Conservation (phyloP, 2,329 filamentous ascomycete genomes). For the Furcasterigmium sp. region DNA sequence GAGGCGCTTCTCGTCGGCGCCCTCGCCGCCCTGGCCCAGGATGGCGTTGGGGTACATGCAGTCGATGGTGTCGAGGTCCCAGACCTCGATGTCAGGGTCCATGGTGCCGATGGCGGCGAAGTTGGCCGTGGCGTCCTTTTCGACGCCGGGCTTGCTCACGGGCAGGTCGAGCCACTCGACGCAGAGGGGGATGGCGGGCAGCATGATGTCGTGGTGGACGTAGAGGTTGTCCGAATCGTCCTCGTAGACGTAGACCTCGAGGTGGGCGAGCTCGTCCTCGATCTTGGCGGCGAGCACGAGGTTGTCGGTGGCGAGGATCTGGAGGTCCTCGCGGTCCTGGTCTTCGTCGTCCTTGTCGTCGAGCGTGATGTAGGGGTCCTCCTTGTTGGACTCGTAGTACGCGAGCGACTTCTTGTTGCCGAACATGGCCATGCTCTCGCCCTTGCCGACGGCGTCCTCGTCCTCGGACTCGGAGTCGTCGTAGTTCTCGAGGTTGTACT, state of each 20-base stretch:
- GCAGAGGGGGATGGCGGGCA: conserved; percentile 91
- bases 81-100: conserved; percentile 97
- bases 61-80: conserved; percentile 94
- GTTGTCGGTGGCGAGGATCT: conserved; percentile 90
- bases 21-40: conserved; percentile 66
- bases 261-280: conserved; percentile 92
- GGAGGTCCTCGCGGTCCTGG: conserved; percentile 87
- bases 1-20: conserved; percentile 61
- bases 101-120: conserved; percentile 95
- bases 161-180: conserved; percentile 93
- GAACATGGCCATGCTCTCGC: conserved; percentile 83
- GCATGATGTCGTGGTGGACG: conserved; percentile 99
- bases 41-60: conserved; percentile 98
- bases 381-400: conserved; percentile 90
- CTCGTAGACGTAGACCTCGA: conserved; percentile 97
- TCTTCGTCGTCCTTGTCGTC: conserved; percentile 63
- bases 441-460: conserved; percentile 35
- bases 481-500: conserved; percentile 95
- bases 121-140: conserved; percentile 69
- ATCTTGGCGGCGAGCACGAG: conserved; percentile 87
- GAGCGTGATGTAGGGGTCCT: conserved; percentile 95
- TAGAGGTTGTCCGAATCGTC: conserved; percentile 94
- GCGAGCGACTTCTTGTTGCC: conserved; percentile 90
- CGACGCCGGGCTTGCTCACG: conserved; percentile 64
- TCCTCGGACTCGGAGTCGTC: conserved; percentile 73